Evolutionary conservation across 2,329 filamentous ascomycete species (phyloP).

Genomic region (Aspergillus luchuensis): DNA sequence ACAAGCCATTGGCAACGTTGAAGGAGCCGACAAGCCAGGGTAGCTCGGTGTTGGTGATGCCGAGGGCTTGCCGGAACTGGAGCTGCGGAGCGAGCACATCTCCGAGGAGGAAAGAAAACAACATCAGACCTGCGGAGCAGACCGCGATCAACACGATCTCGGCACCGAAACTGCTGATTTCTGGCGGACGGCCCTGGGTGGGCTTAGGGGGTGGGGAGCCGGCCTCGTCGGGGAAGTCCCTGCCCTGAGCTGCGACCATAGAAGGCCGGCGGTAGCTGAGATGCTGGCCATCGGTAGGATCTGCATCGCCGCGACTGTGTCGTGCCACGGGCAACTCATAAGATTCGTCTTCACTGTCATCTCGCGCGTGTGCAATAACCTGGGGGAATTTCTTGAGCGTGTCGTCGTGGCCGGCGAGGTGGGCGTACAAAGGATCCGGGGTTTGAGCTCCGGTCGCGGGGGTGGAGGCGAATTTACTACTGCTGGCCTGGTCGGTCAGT

Average conservation of each 20-base stretch:
- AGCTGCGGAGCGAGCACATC: conserved; percentile 46
- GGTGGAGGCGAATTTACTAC: conserved; percentile 13
- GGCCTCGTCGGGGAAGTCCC: conserved; percentile 20
- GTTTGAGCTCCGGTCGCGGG: conserved; percentile 33
- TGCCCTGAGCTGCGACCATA: conserved; percentile 1
- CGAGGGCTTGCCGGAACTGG: conserved; percentile 40
- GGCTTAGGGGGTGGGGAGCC: conserved; percentile 24
- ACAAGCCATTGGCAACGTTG: conserved; percentile 46
- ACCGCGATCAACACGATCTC: conserved; percentile 47
- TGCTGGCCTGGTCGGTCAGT: not conserved
- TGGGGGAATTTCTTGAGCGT: conserved; percentile 22
- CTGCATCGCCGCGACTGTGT: not conserved
- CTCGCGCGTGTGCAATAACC: conserved; percentile 17
- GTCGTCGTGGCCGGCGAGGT: conserved; percentile 17
- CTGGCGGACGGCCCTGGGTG: conserved; percentile 41
- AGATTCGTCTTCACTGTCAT: conserved; percentile 11
- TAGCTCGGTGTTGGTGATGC: conserved; percentile 42
- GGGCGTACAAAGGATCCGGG: conserved; percentile 29
- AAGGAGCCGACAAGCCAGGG: conserved; percentile 49
- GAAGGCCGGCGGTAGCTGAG: not conserved
- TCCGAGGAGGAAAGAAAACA: conserved; percentile 47
- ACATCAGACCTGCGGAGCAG: conserved; percentile 47
- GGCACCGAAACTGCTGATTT: conserved; percentile 42
- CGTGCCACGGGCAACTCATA: not conserved
- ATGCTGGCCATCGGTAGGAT: not conserved